Evolutionary conservation across 306 rosid species (phyloP), one percentile per base, ranked within the genome.

Genomic region (Dalbergia cultrata): DNA sequence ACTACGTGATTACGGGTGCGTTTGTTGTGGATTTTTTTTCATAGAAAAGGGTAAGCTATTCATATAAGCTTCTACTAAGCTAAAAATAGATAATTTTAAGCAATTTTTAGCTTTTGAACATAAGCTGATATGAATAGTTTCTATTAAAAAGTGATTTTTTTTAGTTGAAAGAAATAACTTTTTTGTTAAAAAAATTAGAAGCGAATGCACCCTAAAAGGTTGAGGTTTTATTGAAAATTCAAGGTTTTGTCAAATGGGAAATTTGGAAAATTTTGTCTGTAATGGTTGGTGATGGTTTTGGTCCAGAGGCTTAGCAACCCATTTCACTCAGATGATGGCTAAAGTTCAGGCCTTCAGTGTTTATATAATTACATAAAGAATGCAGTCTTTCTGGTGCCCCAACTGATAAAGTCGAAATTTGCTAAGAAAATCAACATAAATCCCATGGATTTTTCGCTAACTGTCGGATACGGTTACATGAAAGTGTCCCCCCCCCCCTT

Each of bases 291-390:
- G 76, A 70, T 58, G 77, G 35, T 58, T 9, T 9, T 62, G 78
- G 39, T 7, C 70, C 13, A 56, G 54, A 60, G 45, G 34, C 60
- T 59, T 53, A 50, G 56, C 61, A 70, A 16, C 71, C 16, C 58
- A 17, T 76, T 77, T 22, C 45, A 31, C 2, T 74, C 57, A 41
- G 64, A 43, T 78, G 10, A 62, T 5, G 16, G 13, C 69, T 34
- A 54, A 65, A 76, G 41, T 84, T 70, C 37, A 70, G 75, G 54
- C 59, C 34, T 26, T 71, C 3, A 59, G 18, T 41, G 4, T 39
- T 5, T 52, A n/a, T 9, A 9, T 33, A 54, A 69, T 58, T 69
- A 44, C 18, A 49, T 39, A 57, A 14, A 67, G 17, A 31, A 18
- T 52, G 44, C 11, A 17, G 18, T 68, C 13, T 75, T 50, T 71